Evolutionary conservation across 768 basidiomycete species (phyloP).

Genomic region (Sutorius australiensis): DNA sequence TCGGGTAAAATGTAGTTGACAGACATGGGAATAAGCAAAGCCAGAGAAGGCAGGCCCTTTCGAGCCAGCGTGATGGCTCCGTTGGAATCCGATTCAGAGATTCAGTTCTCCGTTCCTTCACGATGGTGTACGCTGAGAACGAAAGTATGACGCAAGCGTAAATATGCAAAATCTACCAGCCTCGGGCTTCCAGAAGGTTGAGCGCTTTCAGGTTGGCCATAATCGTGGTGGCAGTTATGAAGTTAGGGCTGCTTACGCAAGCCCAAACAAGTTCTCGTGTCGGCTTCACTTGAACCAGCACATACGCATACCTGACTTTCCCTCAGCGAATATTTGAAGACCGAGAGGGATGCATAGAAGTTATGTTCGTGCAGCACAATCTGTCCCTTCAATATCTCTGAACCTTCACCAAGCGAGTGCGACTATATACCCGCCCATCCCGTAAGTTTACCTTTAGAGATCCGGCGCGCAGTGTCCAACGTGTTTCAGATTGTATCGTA

Average conservation of each 20-base stretch:
- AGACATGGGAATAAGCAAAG: neutral
- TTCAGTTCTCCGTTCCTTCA: neutral
- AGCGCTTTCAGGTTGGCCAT: neutral
- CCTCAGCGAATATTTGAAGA: neutral
- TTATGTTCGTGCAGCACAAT: slow-evolving; percentile 30
- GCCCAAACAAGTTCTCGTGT: neutral
- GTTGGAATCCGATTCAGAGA: neutral
- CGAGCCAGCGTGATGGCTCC: neutral
- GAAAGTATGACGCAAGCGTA: neutral
- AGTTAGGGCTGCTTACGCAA: slow-evolving; percentile 1
- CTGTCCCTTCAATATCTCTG: slow-evolving; percentile 52
- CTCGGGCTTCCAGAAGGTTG: neutral
- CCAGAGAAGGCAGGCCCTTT: neutral
- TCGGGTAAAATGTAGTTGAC: neutral
- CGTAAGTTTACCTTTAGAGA: slow-evolving; percentile 44
- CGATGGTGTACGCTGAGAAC: neutral
- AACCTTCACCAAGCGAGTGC: slow-evolving; percentile 61
- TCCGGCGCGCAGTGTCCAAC: neutral
- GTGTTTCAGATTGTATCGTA: slow-evolving; percentile 65
- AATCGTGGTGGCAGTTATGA: neutral
- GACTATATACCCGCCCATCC: slow-evolving; percentile 75
- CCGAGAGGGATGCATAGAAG: slow-evolving; percentile 18
- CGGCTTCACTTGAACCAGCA: neutral
- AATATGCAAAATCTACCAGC: neutral
- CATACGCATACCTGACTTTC: neutral